Percentiles rank a stretch among this genome's conserved stretches.
Conservation (phyloP, 768 basidiomycete species). For the Solioccasus polychromus region DNA sequence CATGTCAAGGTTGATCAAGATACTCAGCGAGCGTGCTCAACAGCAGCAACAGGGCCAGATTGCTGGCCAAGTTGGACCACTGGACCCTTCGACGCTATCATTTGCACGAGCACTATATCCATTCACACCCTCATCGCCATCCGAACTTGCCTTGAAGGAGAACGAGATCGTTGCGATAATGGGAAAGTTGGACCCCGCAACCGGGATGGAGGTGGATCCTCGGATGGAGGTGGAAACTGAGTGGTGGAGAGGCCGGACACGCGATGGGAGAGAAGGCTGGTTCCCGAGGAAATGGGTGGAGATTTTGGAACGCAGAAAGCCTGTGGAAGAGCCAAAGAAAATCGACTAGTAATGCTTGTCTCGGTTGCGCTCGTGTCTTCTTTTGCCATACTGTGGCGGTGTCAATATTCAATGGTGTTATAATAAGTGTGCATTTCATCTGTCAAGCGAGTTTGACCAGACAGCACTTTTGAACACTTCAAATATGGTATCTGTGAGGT, state of each 20-base stretch:
- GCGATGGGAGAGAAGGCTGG: conserved; percentile 92
- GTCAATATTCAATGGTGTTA: no score
- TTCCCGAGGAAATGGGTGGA: conserved; percentile 91
- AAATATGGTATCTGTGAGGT: no score
- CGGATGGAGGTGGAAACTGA: conserved; percentile 60
- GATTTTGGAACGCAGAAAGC: conserved; percentile 51
- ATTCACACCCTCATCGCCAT: conserved; percentile 69
- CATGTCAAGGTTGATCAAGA: conserved; percentile 85
- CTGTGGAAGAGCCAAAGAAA: conserved; percentile 38
- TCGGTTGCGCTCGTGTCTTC: not conserved
- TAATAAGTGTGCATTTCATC: no score
- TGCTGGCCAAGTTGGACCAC: conserved; percentile 41
- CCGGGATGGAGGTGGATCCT: conserved; percentile 66
- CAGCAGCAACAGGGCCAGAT: conserved; percentile 41
- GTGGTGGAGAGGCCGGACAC: conserved; percentile 94
- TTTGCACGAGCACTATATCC: conserved; percentile 83
- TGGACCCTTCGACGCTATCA: conserved; percentile 76
- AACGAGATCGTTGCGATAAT: conserved; percentile 94
- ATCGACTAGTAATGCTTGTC: conserved; percentile 29
- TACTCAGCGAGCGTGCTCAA: conserved; percentile 64
- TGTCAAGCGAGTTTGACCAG: no score
- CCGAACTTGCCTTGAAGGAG: conserved; percentile 78
- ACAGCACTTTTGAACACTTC: no score
- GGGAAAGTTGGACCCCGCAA: conserved; percentile 70
- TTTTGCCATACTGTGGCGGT: no score